A percentile compares a stretch with the other conserved stretches of the same genome.
These are phyloP conservation scores for Domatiomyces globalis DNA, from an alignment of 2,329 filamentous ascomycete genomes.

Conservation along the genomic window DNA sequence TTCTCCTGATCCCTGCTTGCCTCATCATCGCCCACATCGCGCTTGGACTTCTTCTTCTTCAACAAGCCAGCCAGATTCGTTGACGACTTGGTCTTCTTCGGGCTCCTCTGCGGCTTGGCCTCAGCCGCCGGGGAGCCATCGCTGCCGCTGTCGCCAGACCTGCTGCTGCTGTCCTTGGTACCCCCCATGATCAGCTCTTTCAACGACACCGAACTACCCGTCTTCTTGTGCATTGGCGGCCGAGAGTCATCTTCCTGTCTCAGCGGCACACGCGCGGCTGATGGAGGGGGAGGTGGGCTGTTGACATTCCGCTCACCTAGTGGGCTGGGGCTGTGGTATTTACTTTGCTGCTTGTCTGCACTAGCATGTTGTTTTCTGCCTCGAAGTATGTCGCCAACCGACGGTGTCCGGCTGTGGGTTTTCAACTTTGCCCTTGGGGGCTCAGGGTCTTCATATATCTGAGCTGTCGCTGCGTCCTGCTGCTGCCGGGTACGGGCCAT, in stretches of 20 bases:
- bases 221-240: slow-evolving; percentile 16
- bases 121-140: slow-evolving; percentile 24
- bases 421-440: slow-evolving; percentile 8
- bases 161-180: slow-evolving; percentile 28
- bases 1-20: slow-evolving; percentile 68
- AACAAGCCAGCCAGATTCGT: slow-evolving; percentile 69
- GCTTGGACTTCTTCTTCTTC: slow-evolving; percentile 61
- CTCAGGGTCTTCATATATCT: slow-evolving; percentile 18
- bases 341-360: slow-evolving; percentile 5
- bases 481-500: slow-evolving; percentile 14
- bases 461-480: slow-evolving; percentile 5
- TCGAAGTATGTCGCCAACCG: slow-evolving; percentile 13
- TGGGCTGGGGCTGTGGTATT: slow-evolving; percentile 7
- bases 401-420: slow-evolving; percentile 11
- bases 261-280: slow-evolving; percentile 8
- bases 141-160: slow-evolving; percentile 7
- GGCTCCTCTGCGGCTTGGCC: slow-evolving; percentile 28
- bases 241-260: slow-evolving; percentile 10
- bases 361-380: slow-evolving; percentile 12
- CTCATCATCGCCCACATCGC: slow-evolving; percentile 43
- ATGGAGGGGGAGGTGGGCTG: slow-evolving; percentile 15
- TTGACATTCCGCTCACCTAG: slow-evolving; percentile 19
- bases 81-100: slow-evolving; percentile 65
- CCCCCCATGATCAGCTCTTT: slow-evolving; percentile 15
- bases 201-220: slow-evolving; percentile 18